Evolutionary conservation across 371 early-diverging fungal species (phyloP).

Genomic region (Funneliformis caledonium): DNA sequence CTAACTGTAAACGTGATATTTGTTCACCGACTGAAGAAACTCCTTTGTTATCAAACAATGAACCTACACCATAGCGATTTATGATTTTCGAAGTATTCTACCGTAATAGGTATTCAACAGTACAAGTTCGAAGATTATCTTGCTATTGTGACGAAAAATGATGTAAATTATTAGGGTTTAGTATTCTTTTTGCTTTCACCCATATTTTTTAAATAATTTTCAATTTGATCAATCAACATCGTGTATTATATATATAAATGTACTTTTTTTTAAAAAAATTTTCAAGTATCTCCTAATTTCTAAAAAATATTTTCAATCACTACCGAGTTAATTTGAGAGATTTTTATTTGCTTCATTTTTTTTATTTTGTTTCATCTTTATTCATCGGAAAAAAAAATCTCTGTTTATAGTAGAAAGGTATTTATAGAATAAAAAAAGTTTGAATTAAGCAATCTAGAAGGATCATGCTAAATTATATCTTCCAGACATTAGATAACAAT

Average conservation of each 20-base stretch:
- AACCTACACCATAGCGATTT: slow-evolving; percentile 40
- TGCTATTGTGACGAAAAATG: background rate
- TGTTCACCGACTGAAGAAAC: slow-evolving; percentile 54
- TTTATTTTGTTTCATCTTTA: too few species aligned
- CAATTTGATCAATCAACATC: background rate
- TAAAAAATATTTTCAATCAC: too few species aligned
- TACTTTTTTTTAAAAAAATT: background rate
- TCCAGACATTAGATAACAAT: too few species aligned
- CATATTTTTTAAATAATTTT: background rate
- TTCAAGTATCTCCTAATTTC: too few species aligned
- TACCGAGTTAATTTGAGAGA: too few species aligned
- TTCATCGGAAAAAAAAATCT: too few species aligned
- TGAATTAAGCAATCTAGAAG: too few species aligned
- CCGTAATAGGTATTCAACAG: background rate
- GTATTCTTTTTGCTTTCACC: too few species aligned
- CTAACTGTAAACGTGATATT: slow-evolving; percentile 78
- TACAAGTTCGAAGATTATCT: background rate
- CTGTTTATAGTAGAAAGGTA: too few species aligned
- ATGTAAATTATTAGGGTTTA: background rate
- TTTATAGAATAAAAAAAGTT: too few species aligned
- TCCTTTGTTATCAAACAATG: slow-evolving; percentile 43
- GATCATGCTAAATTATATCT: too few species aligned
- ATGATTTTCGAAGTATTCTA: background rate
- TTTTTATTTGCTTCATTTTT: too few species aligned
- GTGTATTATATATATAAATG: background rate